Conservation (phyloP, 495 filamentous ascomycete species). For the Thermochaetoides thermophila region DNA sequence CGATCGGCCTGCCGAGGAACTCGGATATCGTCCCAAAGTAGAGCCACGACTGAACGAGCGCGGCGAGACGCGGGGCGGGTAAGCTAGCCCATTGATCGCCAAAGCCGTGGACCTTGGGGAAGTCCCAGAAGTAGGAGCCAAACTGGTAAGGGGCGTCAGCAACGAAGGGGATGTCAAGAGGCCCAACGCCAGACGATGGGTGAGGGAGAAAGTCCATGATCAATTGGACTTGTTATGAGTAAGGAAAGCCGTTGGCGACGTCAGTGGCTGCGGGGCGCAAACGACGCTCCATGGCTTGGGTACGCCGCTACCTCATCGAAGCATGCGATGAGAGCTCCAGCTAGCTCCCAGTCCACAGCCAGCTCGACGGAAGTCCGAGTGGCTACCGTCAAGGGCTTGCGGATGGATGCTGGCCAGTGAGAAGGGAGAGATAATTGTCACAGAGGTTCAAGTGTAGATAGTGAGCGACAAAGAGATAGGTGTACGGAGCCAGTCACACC, state of each 20-base stretch:
- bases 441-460: too few species aligned
- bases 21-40: slow-evolving; percentile 15
- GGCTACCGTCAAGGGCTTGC: too few species aligned
- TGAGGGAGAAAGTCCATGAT: slow-evolving; percentile 15
- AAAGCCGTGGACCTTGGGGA: slow-evolving; percentile 13
- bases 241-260: slow-evolving; percentile 1
- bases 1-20: slow-evolving; percentile 12
- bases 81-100: slow-evolving; percentile 15
- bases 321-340: too few species aligned
- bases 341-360: too few species aligned
- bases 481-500: too few species aligned
- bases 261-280: slow-evolving; percentile 3
- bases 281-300: slow-evolving; percentile 9
- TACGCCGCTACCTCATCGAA: too few species aligned
- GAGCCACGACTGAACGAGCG: slow-evolving; percentile 15
- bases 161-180: slow-evolving; percentile 13
- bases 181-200: slow-evolving; percentile 10
- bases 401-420: too few species aligned
- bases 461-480: too few species aligned
- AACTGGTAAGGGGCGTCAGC: slow-evolving; percentile 12
- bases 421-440: too few species aligned
- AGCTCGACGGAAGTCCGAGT: too few species aligned
- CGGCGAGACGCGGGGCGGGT: slow-evolving; percentile 10
- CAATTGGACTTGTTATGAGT: too few species aligned
- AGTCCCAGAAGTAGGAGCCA: slow-evolving; percentile 14